A percentile compares a stretch with the other conserved stretches of the same genome.
Evolutionary conservation across 1,139 yeast genomes (phyloP).

Genomic region (Torulaspora globosa): DNA sequence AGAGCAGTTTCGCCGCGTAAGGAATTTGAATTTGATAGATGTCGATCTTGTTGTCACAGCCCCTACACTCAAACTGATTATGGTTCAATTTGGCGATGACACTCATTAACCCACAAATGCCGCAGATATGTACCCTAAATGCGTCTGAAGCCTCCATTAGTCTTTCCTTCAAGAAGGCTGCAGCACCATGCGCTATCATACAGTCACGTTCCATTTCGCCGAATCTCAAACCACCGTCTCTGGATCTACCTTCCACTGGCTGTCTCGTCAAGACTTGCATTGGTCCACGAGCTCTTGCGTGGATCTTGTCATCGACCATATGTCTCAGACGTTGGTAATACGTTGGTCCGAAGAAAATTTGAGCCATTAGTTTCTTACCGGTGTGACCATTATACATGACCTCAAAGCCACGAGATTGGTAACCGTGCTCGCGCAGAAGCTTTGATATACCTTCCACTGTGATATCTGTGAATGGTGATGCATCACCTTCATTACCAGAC

Average conservation of each 20-base stretch:
- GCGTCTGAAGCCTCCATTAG: constrained; percentile 99
- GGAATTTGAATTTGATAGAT: constrained; percentile 97
- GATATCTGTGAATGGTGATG: constrained; percentile 96
- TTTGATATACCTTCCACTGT: constrained; percentile 95
- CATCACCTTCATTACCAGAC: constrained; percentile 97
- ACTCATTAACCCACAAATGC: constrained; percentile 95
- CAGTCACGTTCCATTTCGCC: constrained; percentile 99
- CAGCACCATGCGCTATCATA: constrained; percentile 99
- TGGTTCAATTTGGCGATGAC: constrained; percentile 96
- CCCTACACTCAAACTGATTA: constrained; percentile 96
- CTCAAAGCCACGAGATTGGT: constrained; percentile 97
- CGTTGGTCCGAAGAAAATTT: constrained; percentile 97
- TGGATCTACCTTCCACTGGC: constrained; percentile 98
- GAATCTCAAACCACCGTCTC: constrained; percentile 99
- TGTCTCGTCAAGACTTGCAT: constrained; percentile 97
- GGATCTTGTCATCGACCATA: constrained; percentile 99
- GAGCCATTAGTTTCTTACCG: constrained; percentile 96
- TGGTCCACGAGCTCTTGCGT: constrained; percentile 99
- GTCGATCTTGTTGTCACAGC: constrained; percentile 97
- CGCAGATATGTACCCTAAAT: constrained; percentile 96
- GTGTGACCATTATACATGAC: constrained; percentile 99
- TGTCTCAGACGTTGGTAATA: constrained; percentile 97
- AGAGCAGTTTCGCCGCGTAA: constrained; percentile 91
- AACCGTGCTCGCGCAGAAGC: constrained; percentile 89
- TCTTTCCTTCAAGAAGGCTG: constrained; percentile 94